Base-by-base conservation (phyloP, 2,329 filamentous ascomycete species). In the Pochonia chlamydosporia region DNA sequence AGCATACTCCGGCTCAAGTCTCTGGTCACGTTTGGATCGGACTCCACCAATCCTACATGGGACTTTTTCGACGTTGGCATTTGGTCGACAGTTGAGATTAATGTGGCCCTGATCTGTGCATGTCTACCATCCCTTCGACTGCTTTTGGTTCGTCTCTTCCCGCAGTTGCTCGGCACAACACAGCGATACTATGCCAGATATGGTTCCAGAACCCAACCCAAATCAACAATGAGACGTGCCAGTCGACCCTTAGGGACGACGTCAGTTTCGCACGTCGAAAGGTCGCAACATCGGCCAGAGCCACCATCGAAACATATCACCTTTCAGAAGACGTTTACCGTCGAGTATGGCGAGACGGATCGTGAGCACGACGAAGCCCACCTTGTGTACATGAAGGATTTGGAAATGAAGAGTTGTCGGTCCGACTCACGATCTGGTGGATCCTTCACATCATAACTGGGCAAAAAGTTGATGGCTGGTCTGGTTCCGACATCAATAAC, bases 11-110 rank as follows among this genome's bases (percentile, higher is more conserved):
- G 68, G 2, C 63, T 71, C 2, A 53, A 57, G 9, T 58, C 62
- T 2, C 55, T 69, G 10, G 54, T 68, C 21, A 54, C 47, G 6
- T 64, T 66, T 7, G 59, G 55, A 3, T 51, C 58, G 24, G 51
- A 58, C 20, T 58, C 55, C 0, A 36, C 49, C 25, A 68, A 69
- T 39, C 57, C 60, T 0, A 66, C 67, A 0, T 69, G 65, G 66
- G 59, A 65, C 10, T 61, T 55, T 5, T 56, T 59, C 14, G 63
- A 57, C 3, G 51, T 66, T 0, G 59, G 57, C 5, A 51, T 59
- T 18, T 70, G 63, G 66, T 69, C 66, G 0, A 62, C 57, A 0
- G 56, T 71, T 21, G 68, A 71, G 48, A 63, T 67, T 48, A 66
- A 65, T 46, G 59, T 67, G 14, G 66, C 62, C 33, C 60, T 69